These are phyloP conservation scores for Agaricales sp. DNA, from an alignment of 1,284 basidiomycete species.

Conservation along the genomic window DNA sequence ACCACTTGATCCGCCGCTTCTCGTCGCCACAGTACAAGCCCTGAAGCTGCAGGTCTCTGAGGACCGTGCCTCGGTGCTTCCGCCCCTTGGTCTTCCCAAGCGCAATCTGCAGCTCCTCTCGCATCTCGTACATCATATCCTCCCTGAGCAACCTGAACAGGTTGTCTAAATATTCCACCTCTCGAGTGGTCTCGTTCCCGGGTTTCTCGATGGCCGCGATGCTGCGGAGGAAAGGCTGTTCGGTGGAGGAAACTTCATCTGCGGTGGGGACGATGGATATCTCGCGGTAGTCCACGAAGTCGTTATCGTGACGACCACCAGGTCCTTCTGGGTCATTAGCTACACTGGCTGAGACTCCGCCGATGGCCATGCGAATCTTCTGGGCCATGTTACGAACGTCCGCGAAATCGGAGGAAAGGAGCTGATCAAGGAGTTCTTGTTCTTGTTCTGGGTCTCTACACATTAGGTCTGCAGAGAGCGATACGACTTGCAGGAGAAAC, in stretches of 20 bases:
- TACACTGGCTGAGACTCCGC: conserved; percentile 18
- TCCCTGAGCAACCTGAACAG: conserved; percentile 55
- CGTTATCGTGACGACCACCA: conserved; percentile 60
- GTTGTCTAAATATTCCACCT: conserved; percentile 45
- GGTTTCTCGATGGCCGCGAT: conserved; percentile 33
- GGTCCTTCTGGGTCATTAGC: conserved; percentile 22
- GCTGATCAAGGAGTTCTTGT: conserved; percentile 22
- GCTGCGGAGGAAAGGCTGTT: conserved; percentile 36
- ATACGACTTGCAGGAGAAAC: conserved; percentile 39
- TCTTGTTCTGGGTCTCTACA: conserved; percentile 29
- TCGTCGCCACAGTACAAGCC: conserved; percentile 26
- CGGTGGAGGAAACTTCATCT: conserved; percentile 37
- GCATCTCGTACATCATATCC: conserved; percentile 55
- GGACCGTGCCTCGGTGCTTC: conserved; percentile 26
- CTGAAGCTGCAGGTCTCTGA: conserved; percentile 28
- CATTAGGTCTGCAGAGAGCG: conserved; percentile 25
- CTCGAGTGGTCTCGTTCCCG: conserved; percentile 22
- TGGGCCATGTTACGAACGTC: conserved; percentile 24
- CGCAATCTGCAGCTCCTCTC: conserved; percentile 43
- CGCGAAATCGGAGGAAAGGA: conserved; percentile 24
- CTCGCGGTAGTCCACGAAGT: conserved; percentile 43
- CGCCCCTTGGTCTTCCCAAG: conserved; percentile 33
- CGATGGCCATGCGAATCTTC: conserved; percentile 31
- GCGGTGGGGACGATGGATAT: conserved; percentile 51
- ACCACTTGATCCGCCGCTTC: conserved; percentile 31